Base-by-base conservation (phyloP, 176 grass and related monocot genomes). In the Carex kokanica region DNA sequence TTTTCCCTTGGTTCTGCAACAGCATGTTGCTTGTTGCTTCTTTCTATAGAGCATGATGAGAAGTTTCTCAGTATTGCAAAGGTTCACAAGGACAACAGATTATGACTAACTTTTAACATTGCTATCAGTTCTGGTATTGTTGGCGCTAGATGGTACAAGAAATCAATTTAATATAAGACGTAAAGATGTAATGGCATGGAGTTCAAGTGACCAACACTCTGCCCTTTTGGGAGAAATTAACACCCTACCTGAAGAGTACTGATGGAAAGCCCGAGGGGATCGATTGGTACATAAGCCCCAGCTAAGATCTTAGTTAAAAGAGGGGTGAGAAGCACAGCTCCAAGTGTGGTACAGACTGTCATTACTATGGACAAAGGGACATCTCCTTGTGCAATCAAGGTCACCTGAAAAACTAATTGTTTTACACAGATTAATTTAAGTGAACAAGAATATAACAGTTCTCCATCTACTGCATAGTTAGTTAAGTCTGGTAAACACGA, bases 211-310 rank as follows among this genome's bases (percentile, higher is more conserved):
- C 41, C 7, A 77, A 23, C 8, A 10, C 40, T 34, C 9, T 79
- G 41, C 59, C 20, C 14, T 9, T 70, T 43, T 43, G 16, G 16
- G 32, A 70, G 5, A 70, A 70, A 70, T 41, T 20, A 32, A 88
- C 81, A 62, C 69, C 71, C 85, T 88, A 93, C 93, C 93, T 97
- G 93, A 61, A 97, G 84, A 72, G 93, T 97, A 73, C 91, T 97
- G 16, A 89, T 51, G 23, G 93, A 97, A 75, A 97, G 85, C 56
- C 79, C 83, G 14, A 88, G 29, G 5, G 91, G 89, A 60, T 93
- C 89, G 63, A 93, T 88, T 69, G 93, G 91, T 51, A 93, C 91
- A 79, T 91, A 97, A 34, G 93, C 87, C 73, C 91, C 89, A 17
- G 91, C 93, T 54, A 97, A 87, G 31, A 97, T 78, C 86, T 89